These are phyloP conservation scores for Tricholoma matsutake DNA, from an alignment of 768 basidiomycete species.

Conservation along the genomic window DNA sequence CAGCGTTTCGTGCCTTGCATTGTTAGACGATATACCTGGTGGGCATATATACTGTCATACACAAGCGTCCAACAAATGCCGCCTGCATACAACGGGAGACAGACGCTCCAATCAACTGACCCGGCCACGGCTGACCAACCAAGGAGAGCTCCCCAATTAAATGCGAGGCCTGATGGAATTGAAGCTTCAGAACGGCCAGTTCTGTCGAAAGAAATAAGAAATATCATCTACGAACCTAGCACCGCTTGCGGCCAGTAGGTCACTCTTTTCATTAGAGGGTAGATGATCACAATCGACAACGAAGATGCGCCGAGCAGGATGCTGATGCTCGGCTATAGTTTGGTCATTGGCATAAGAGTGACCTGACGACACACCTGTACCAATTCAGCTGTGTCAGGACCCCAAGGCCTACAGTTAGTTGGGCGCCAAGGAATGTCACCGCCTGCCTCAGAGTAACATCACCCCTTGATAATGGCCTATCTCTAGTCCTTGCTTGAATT, in stretches of 20 bases:
- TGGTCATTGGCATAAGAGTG: not conserved
- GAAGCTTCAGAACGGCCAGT: not conserved
- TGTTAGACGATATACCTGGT: conserved; percentile 58
- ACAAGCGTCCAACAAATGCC: conserved; percentile 93
- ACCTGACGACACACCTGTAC: conserved; percentile 72
- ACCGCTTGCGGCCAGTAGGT: conserved; percentile 98
- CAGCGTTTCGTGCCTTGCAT: not conserved
- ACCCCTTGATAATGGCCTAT: conserved; percentile 83
- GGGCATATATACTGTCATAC: conserved; percentile 97
- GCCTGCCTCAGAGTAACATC: conserved; percentile 78
- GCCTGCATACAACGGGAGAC: conserved; percentile 85
- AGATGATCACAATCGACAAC: conserved; percentile 79
- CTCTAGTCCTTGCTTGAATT: conserved; percentile 72
- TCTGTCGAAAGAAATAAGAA: not conserved
- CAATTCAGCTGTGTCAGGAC: conserved; percentile 89
- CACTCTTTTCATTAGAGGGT: conserved; percentile 96
- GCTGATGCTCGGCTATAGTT: conserved; percentile 36
- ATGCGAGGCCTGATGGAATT: conserved; percentile 68
- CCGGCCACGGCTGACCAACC: conserved; percentile 96
- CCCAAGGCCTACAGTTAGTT: conserved; percentile 79
- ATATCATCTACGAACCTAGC: conserved; percentile 60
- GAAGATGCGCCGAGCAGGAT: conserved; percentile 92
- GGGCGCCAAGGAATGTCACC: conserved; percentile 73
- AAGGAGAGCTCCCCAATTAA: conserved; percentile 95
- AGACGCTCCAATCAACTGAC: conserved; percentile 74